Percentiles rank a stretch among this genome's conserved stretches.
Conservation (phyloP, 164 flowering plant genomes). For the Malania oleifera region DNA sequence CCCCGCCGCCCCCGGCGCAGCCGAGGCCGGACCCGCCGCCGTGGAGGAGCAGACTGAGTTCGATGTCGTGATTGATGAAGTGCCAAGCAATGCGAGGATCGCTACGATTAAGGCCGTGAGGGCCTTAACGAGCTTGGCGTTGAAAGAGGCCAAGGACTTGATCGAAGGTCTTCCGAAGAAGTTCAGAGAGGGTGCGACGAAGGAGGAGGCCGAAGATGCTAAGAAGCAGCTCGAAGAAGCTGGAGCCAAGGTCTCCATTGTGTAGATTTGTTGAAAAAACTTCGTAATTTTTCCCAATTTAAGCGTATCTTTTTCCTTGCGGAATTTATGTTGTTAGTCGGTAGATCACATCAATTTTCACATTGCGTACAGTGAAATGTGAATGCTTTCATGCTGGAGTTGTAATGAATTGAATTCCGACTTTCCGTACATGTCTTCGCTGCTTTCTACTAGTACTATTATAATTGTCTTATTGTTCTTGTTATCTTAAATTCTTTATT, state of each 20-base stretch:
- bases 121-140: conserved; percentile 71
- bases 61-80: conserved; percentile 86
- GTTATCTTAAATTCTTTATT: too few relatives aligned
- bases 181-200: conserved; percentile 69
- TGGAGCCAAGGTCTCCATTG: conserved; percentile 79
- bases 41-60: conserved; percentile 98
- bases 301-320: too few relatives aligned
- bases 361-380: too few relatives aligned
- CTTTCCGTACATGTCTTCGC: too few relatives aligned
- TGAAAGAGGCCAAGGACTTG: conserved; percentile 96
- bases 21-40: conserved; percentile 37
- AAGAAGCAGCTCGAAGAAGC: conserved; percentile 97
- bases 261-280: conserved; percentile 5
- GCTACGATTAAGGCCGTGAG: conserved; percentile 88
- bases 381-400: too few relatives aligned
- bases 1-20: conserved; percentile 42
- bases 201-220: conserved; percentile 92
- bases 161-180: conserved; percentile 96
- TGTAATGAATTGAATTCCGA: too few relatives aligned
- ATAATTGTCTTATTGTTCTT: too few relatives aligned
- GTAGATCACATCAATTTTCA: too few relatives aligned
- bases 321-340: too few relatives aligned
- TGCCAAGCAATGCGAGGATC: conserved; percentile 80
- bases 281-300: conserved; percentile 7
- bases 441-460: too few relatives aligned